phyloP scores from a whole-genome alignment of 805 yeast genomes.

The Starmerella bacillaris region DNA sequence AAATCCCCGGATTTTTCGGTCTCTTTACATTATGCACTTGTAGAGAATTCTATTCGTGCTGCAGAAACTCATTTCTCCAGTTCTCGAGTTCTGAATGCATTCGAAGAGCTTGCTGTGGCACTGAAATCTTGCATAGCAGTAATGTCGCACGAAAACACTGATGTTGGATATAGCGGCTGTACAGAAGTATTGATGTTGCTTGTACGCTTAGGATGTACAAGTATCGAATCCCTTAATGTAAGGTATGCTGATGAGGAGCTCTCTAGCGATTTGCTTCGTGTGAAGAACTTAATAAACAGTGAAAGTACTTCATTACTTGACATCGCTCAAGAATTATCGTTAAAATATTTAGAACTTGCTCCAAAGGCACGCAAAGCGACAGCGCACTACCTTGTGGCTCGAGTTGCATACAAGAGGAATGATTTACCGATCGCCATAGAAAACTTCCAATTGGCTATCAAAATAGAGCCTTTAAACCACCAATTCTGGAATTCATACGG shows the following conservation, averaged over 20 bases:
- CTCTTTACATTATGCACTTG: slow-evolving; percentile 38
- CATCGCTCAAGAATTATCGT: slow-evolving; percentile 1
- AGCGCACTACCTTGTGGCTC: slow-evolving; percentile 51
- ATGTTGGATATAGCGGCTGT: background rate
- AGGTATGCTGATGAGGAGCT: background rate
- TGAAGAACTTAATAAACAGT: background rate
- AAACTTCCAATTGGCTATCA: slow-evolving; percentile 48
- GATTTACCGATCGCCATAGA: slow-evolving; percentile 37
- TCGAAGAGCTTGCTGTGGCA: slow-evolving; percentile 30
- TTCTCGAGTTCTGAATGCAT: slow-evolving; percentile 55
- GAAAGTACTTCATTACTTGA: background rate
- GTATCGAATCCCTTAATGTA: background rate
- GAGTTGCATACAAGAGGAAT: slow-evolving; percentile 24
- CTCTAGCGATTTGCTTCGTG: background rate
- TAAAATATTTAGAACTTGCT: slow-evolving; percentile 3
- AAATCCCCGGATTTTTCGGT: slow-evolving; percentile 23
- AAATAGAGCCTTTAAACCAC: slow-evolving; percentile 48
- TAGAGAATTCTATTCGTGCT: slow-evolving; percentile 23
- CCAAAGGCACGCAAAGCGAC: slow-evolving; percentile 21
- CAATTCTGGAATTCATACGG: slow-evolving; percentile 76
- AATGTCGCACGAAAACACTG: background rate
- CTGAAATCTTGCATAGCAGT: slow-evolving; percentile 29
- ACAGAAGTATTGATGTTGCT: background rate
- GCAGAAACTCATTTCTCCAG: slow-evolving; percentile 34
- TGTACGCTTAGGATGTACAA: background rate